phyloP scores from a whole-genome alignment of 1,139 yeast species.

The Geotrichum citri-aurantii region DNA sequence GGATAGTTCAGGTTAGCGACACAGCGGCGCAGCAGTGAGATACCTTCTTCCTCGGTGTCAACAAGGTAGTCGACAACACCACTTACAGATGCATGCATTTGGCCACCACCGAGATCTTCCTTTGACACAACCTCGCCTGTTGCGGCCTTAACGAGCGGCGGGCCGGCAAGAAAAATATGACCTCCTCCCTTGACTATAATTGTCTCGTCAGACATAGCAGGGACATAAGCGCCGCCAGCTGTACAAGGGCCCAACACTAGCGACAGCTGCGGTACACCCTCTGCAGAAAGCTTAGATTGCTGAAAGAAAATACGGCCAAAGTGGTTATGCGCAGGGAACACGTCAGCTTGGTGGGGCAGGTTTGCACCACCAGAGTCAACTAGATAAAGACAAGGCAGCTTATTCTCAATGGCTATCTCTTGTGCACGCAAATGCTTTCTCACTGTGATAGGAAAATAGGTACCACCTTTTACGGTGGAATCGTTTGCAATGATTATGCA shows the following conservation, averaged over 20 bases:
- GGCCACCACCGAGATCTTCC: slow-evolving; percentile 38
- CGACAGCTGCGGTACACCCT: slow-evolving; percentile 35
- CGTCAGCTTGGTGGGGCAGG: slow-evolving; percentile 36
- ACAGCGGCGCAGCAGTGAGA: slow-evolving; percentile 31
- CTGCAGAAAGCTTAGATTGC: slow-evolving; percentile 34
- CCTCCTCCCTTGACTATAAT: slow-evolving; percentile 36
- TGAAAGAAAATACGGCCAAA: slow-evolving; percentile 36
- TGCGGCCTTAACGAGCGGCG: slow-evolving; percentile 37
- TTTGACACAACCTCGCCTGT: slow-evolving; percentile 36
- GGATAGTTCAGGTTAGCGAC: slow-evolving; percentile 32
- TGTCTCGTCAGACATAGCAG: slow-evolving; percentile 37
- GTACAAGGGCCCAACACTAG: slow-evolving; percentile 37
- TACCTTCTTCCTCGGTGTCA: slow-evolving; percentile 35
- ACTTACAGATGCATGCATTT: slow-evolving; percentile 34
- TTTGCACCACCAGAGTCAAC: slow-evolving; percentile 38
- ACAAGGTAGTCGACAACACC: slow-evolving; percentile 36
- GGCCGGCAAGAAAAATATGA: slow-evolving; percentile 37
- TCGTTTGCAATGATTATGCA: slow-evolving; percentile 36
- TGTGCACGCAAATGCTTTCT: slow-evolving; percentile 36
- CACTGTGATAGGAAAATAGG: slow-evolving; percentile 37
- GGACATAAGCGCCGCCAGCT: slow-evolving; percentile 39
- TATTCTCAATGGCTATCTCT: slow-evolving; percentile 35
- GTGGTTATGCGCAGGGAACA: slow-evolving; percentile 36
- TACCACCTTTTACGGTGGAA: slow-evolving; percentile 37
- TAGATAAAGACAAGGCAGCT: slow-evolving; percentile 34